Conservation (phyloP, 441 rosid genomes). For the Adansonia gregorii region DNA sequence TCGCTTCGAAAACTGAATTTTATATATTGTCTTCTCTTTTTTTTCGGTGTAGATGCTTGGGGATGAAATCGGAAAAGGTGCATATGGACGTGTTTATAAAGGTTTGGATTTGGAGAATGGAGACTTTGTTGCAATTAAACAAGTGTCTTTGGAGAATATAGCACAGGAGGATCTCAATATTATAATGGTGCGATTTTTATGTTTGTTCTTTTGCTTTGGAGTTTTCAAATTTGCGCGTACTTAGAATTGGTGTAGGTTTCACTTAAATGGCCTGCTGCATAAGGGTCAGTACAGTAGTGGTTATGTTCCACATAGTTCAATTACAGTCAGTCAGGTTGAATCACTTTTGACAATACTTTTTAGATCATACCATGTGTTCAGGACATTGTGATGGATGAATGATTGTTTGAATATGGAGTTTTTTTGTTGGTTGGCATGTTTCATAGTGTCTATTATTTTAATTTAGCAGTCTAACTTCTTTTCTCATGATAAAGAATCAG, state of each 20-base stretch:
- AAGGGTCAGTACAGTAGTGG: background rate
- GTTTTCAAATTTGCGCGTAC: background rate
- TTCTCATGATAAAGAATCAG: constrained; percentile 8
- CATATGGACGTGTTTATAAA: constrained; percentile 96
- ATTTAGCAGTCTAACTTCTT: background rate
- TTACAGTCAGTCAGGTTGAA: background rate
- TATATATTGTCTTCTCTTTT: background rate
- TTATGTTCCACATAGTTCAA: background rate
- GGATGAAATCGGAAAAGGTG: constrained; percentile 99
- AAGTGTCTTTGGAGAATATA: constrained; percentile 96
- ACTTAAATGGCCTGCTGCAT: background rate
- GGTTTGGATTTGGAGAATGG: constrained; percentile 99
- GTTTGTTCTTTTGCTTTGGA: constrained; percentile 14
- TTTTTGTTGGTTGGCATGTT: constrained; percentile 8
- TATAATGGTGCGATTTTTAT: constrained; percentile 71
- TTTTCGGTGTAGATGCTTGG: constrained; percentile 77
- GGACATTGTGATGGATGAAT: background rate
- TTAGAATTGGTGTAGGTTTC: background rate
- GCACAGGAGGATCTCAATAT: constrained; percentile 98
- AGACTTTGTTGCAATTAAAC: constrained; percentile 96
- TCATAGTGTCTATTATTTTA: background rate
- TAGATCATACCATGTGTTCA: background rate
- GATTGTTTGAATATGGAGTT: background rate
- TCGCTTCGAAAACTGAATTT: background rate
- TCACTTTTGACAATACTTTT: background rate